Evolutionary conservation across 208 protist species (phyloP), one percentile per base, ranked within the genome.

Genomic region (Leishmania arabica): DNA sequence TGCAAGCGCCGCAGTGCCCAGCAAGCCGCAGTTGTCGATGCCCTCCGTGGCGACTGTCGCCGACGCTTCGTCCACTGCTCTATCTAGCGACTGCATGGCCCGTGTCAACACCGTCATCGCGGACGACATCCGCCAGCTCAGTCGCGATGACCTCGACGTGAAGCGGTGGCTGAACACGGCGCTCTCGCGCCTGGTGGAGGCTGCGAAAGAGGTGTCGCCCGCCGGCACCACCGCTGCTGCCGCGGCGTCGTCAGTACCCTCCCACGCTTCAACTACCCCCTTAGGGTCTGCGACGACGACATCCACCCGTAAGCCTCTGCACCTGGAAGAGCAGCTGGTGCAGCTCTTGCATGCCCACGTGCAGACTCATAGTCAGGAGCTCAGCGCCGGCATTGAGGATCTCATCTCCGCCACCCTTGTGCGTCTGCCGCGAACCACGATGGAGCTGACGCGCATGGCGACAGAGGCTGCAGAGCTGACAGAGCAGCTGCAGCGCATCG

Each of bases 381-480:
- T 94, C 24, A 82, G 79, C 13, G 71, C 81, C 27, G 75, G 83
- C 21, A 85, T 95, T 21, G 93, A 96, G 53, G 90, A 95, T 34
- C 84, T 89, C 78, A 90, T 95, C 75, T 86, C 88, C 6, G 87
- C 92, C 80, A 88, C 88, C 21, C 81, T 94, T 5, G 86, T 93
- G 21, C 93, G 93, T 9, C 88, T 96, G 17, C 93, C 93, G 42
- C 86, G 93, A 58, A 88, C 91, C 4, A 87, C 87, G 40, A 84
- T 95, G 73, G 93, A 96, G 80, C 87, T 96, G 54, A 72, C 77
- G 7, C 93, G 90, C 66, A 95, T 96, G 90, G 80, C 82, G 11
- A 77, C 81, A 8, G 93, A 96, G 42, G 78, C 91, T 7, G 81
- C 87, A 45, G 89, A 91, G 53, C 83, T 95, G 34, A 82, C 88